Evolutionary conservation across 768 basidiomycete genomes (phyloP).

Genomic region (Sporobolomyces roseus): DNA sequence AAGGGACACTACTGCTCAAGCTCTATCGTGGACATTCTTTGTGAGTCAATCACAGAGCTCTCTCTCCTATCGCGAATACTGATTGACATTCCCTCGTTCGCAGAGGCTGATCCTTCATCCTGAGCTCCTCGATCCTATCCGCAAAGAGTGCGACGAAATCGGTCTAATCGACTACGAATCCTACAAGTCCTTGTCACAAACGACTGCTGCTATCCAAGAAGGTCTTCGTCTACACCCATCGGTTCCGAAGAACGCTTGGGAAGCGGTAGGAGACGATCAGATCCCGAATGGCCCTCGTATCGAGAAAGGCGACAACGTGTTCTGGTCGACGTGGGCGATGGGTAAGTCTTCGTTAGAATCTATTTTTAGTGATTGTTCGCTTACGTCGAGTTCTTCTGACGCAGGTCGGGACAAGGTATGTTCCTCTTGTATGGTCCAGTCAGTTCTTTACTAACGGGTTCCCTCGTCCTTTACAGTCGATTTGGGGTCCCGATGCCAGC

Average conservation of each 20-base stretch:
- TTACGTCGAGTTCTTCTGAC: too few species aligned
- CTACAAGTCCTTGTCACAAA: conserved; percentile 11
- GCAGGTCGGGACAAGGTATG: too few species aligned
- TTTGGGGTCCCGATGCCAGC: conserved; percentile 28
- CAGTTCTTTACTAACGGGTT: too few species aligned
- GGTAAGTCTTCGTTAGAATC: neutral
- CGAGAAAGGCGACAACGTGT: too few species aligned
- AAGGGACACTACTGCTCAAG: conserved; percentile 36
- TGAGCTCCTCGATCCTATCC: conserved; percentile 2
- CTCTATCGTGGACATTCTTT: conserved; percentile 28
- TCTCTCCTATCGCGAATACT: too few species aligned
- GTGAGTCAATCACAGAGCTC: too few species aligned
- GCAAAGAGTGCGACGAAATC: conserved; percentile 12
- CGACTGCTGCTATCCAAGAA: conserved; percentile 24
- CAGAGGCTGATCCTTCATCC: conserved; percentile 18
- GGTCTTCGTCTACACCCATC: conserved; percentile 3
- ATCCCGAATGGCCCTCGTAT: conserved; percentile 18
- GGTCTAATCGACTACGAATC: conserved; percentile 17
- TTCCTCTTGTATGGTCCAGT: too few species aligned
- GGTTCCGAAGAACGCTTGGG: conserved; percentile 33
- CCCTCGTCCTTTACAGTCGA: too few species aligned
- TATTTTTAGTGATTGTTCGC: too few species aligned
- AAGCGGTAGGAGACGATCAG: conserved; percentile 24
- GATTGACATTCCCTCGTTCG: too few species aligned
- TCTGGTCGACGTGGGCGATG: too few species aligned